Evolutionary conservation across 345 rosid genomes (phyloP), one percentile per base, ranked within the genome.

Genomic region (Theobroma cacao): DNA sequence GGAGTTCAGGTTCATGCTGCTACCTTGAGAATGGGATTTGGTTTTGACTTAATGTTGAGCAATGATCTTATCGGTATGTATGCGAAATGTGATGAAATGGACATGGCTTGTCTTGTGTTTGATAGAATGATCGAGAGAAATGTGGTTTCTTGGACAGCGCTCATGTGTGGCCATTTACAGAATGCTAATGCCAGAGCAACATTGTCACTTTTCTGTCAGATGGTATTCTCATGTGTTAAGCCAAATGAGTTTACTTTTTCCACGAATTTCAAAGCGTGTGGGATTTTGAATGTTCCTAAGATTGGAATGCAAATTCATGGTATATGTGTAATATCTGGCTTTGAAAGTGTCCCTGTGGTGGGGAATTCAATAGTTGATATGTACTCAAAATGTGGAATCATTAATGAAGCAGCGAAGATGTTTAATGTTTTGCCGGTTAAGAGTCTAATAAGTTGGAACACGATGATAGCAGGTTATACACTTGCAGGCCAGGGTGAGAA

Each of bases 241-340:
- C 93, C 93, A 4, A 96, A 96, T 53, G 98, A 92, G 79, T 96
- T 90, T 84, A 92, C 97, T 68, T 77, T 94, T 58, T 96, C 98
- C 0, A 83, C 88, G 28, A 86, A 82, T 83, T 77, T 96, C 15
- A 96, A 92, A 82, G 97, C 94, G 13, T 90, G 95, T 58, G 89
- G 92, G 38, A 65, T 89, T 86, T 74, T 85, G 79, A 80, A 80
- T 80, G 77, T 60, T 59, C 74, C 75, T 43, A 84, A 86, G 13
- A 79, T 24, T 76, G 99, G 98, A 24, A 75, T 82, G 84, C 93
- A 92, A 82, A 84, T 91, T 68, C 97, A 96, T 79, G 87, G 87
- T 78, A 78, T 80, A 71, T 87, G 92, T 72, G 78, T 87, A 74
- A 88, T 88, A 83, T 78, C 84, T 77, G 93, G 94, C 30, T 83